Conservation (phyloP, 495 filamentous ascomycete genomes). For the Aspergillus kassunensis region DNA sequence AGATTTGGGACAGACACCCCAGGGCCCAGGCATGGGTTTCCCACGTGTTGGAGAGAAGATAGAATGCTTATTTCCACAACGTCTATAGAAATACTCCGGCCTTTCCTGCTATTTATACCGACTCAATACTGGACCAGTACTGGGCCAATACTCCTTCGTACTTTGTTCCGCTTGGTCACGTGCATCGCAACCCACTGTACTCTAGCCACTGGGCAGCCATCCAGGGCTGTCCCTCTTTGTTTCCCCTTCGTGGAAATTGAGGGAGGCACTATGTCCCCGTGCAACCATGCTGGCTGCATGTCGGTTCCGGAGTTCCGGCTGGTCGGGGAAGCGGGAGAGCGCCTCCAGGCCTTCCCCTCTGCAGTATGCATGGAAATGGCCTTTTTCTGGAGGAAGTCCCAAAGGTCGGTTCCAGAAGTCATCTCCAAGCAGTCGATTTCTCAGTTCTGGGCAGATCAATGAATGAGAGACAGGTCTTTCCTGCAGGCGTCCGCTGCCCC, state of each 20-base stretch:
- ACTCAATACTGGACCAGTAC: neutral
- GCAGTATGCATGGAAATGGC: slow-evolving; percentile 18
- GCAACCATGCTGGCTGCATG: slow-evolving; percentile 15
- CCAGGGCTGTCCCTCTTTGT: no score
- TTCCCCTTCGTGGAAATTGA: slow-evolving; percentile 1
- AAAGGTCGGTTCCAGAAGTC: slow-evolving; percentile 15
- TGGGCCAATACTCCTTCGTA: neutral
- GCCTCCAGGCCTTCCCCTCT: slow-evolving; percentile 18
- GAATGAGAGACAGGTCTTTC: slow-evolving; percentile 6
- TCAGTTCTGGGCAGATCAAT: slow-evolving; percentile 17
- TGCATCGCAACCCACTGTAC: no score
- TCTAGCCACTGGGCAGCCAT: no score
- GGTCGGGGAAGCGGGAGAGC: slow-evolving; percentile 24
- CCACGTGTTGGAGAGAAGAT: slow-evolving; percentile 14
- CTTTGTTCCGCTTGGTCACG: slow-evolving; percentile 5
- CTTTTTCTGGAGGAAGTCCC: slow-evolving; percentile 7
- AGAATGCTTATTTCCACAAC: slow-evolving; percentile 17
- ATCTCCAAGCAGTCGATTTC: slow-evolving; percentile 4
- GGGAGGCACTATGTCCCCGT: slow-evolving; percentile 12
- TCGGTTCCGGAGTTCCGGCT: slow-evolving; percentile 21
- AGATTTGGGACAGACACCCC: slow-evolving; percentile 8
- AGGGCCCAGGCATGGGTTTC: slow-evolving; percentile 6
- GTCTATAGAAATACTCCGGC: neutral
- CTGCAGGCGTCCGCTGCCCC: slow-evolving; percentile 17
- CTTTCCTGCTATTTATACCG: neutral